Base-by-base conservation (phyloP, 2,329 filamentous ascomycete species). In the Aspergillus luchuensis region DNA sequence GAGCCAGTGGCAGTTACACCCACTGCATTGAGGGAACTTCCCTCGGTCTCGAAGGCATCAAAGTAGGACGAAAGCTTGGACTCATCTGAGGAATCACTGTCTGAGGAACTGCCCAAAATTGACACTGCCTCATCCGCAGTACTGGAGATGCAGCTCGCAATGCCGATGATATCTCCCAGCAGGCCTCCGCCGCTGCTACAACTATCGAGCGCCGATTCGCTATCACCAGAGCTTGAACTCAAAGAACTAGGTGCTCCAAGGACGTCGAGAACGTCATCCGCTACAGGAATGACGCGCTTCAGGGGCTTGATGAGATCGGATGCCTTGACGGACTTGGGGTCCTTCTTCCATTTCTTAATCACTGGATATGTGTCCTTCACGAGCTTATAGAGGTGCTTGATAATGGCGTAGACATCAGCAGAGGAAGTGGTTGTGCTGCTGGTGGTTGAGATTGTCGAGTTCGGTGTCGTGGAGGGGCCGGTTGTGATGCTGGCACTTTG, bases 331-430 rank as follows among this genome's bases (percentile, higher is more conserved):
- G 50, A 53, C 19, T 53, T 36, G 17, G 30, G 30, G 33, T 53
- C 50, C 19, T 53, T 23, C 17, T 39, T 53, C 50, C 50, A 53
- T 39, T 53, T 53, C 30, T 53, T 53, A 2, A 53, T 13, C 50
- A 53, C 15, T 8, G 50, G 50, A 2, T 53, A 53, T 15, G 50
- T 19, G 17, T 53, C 50, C 21, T 53, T 53, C 6, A 53, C 50
- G 2, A 53, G 50, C 17, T 53, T 53, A 7, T 53, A 53, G 19
- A 53, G 28, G 15, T 53, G 30, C 33, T 53, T 53, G 17, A 53
- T 21, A 4, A 30, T 13, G 15, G 50, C 38, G 17, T 23, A 53
- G 13, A 53, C 30, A 21, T 53, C 36, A 10, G 39, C n/a, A 2
- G 50, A 38, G 7, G 50, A 53, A 15, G 50, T 21, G 5, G 50